Evolutionary conservation across 2,329 filamentous ascomycete species (phyloP).

Genomic region (Thielaviopsis euricoi): DNA sequence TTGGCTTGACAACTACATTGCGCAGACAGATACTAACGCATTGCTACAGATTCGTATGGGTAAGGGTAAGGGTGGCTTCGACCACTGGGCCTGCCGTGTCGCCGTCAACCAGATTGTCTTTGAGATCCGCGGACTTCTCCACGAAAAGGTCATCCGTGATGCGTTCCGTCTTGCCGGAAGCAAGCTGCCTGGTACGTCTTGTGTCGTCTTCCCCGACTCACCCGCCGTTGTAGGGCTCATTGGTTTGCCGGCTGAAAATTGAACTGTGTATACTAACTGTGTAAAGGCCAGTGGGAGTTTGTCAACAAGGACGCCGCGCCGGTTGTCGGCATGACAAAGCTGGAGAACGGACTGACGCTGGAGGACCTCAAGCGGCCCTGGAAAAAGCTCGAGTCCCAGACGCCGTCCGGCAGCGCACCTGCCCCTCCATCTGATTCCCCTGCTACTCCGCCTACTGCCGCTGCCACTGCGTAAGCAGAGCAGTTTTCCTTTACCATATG

Average conservation of each 20-base stretch:
- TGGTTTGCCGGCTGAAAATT: background rate
- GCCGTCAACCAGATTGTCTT: constrained; percentile 84
- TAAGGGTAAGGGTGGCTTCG: constrained; percentile 94
- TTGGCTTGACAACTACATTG: background rate
- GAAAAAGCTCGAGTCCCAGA: constrained; percentile 21
- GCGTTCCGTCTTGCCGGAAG: constrained; percentile 87
- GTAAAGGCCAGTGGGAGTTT: constrained; percentile 68
- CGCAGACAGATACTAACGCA: constrained; percentile 7
- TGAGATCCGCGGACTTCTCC: constrained; percentile 77
- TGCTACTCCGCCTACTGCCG: background rate
- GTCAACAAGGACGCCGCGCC: constrained; percentile 83
- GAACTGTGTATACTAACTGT: constrained; percentile 13
- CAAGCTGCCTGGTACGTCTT: constrained; percentile 68
- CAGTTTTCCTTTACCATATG: background rate
- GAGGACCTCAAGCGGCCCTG: constrained; percentile 71
- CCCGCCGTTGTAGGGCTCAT: too few relatives aligned
- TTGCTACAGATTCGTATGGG: constrained; percentile 73
- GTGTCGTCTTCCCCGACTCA: background rate
- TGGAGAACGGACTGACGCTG: constrained; percentile 60
- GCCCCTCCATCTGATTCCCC: background rate
- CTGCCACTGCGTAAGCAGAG: constrained; percentile 1
- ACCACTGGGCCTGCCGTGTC: constrained; percentile 86
- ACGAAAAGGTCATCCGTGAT: constrained; percentile 88
- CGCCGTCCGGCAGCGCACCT: background rate
- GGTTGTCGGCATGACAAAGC: constrained; percentile 81